Evolutionary conservation across 176 grass and related monocot genomes (phyloP).

Genomic region (Musa schizocarpa): DNA sequence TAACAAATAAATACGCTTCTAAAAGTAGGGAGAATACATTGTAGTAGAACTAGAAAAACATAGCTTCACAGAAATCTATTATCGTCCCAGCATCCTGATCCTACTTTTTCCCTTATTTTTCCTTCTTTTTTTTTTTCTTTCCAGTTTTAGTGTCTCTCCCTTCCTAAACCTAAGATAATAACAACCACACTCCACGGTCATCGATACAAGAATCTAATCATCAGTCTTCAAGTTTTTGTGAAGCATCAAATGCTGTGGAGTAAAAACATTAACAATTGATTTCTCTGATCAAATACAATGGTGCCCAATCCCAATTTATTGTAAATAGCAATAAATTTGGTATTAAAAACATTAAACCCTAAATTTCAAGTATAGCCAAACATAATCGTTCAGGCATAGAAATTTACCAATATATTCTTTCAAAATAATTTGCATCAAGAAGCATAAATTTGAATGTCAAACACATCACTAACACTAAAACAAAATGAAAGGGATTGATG

Average conservation of each 20-base stretch:
- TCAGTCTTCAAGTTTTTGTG: background rate
- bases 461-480: background rate
- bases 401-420: background rate
- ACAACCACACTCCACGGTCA: background rate
- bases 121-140: no score
- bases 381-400: background rate
- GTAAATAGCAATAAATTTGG: background rate
- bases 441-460: background rate
- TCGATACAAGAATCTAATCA: background rate
- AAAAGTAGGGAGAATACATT: no score
- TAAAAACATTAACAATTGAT: background rate
- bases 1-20: no score
- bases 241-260: background rate
- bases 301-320: background rate
- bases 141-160: no score
- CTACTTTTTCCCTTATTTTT: no score
- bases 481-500: conserved; percentile 2
- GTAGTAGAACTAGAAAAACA: no score
- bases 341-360: background rate
- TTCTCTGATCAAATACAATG: background rate
- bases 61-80: no score
- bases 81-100: no score
- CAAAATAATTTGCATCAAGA: no score
- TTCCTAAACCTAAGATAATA: no score
- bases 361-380: background rate